Base-by-base conservation (phyloP, 1,284 basidiomycete species). In the Cutaneotrichosporon sp. region DNA sequence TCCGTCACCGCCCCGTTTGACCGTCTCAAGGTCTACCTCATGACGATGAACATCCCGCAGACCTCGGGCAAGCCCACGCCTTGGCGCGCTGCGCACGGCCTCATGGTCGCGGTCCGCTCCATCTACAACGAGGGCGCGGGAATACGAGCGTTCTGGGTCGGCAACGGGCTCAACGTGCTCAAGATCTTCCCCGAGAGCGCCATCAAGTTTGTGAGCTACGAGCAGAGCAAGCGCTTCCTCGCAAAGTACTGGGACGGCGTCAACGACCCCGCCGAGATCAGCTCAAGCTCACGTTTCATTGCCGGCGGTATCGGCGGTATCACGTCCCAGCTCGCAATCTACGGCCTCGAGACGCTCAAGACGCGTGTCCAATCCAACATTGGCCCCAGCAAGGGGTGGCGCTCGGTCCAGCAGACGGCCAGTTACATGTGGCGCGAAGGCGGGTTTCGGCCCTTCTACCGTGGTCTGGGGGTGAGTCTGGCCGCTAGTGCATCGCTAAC, bases 181-280 rank as follows among this genome's bases (percentile, higher is more conserved):
- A 99, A 99, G 82, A 97, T 99, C 69, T 91, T 98, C 69, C 95
- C 89, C 33, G 95, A 98, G 82, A 94, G 90, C 47, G 97, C 97
- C 20, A 98, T 99, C 85, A 99, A 98, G 80, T 99, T 99, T 81
- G 87, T 97, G 70, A 81, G 90, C 8, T 99, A 98, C 79, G 97
- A 99, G 80, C 91, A 91, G 56, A 71, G 93, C 86, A 99, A 99
- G 88, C 89, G 90, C 11, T 85, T 92, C 63, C 95, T 99, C 77
- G 97, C 95, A 6, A 85, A 87, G 73, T 90, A 98, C 78, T 90
- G 88, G 83, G 95, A 98, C 79, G 81, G 87, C 58, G 95, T 97
- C 2, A 89, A 92, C 7, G 95, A 99, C 74, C 82, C 89, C 16
- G 84, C 92, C 43, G 88, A 97, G 56, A 94, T 99, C 68, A 94